Evolutionary conservation across 2,329 filamentous ascomycete species (phyloP).

Genomic region (Xylaria digitata): DNA sequence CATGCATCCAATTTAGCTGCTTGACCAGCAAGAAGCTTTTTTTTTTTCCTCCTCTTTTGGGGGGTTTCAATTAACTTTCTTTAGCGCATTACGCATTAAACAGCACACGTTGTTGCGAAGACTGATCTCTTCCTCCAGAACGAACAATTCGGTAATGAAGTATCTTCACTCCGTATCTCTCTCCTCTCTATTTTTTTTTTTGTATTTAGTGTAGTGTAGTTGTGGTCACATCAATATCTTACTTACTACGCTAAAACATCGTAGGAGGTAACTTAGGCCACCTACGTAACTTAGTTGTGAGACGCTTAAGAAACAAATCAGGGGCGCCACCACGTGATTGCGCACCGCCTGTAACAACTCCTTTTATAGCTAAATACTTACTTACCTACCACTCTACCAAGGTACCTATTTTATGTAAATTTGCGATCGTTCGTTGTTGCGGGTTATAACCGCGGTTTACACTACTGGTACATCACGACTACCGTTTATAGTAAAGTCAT

Average conservation of each 20-base stretch:
- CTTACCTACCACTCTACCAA: too few relatives aligned
- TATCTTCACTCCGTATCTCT: too few relatives aligned
- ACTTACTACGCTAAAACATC: too few relatives aligned
- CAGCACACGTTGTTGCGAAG: not conserved
- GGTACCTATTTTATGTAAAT: too few relatives aligned
- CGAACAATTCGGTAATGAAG: not conserved
- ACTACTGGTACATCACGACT: too few relatives aligned
- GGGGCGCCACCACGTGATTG: constrained; percentile 33
- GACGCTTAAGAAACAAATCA: constrained; percentile 38
- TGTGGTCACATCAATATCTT: too few relatives aligned
- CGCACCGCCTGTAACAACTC: constrained; percentile 2
- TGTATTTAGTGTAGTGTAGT: too few relatives aligned
- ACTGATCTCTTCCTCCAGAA: not conserved
- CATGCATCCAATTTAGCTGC: not conserved
- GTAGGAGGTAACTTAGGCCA: too few relatives aligned
- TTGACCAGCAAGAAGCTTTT: constrained; percentile 32
- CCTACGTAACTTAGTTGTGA: constrained; percentile 16
- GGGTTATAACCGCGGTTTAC: too few relatives aligned
- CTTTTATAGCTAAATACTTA: not conserved
- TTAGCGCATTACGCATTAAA: constrained; percentile 22
- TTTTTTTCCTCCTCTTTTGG: not conserved
- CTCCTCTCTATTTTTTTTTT: not conserved
- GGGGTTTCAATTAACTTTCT: not conserved
- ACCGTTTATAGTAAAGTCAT: too few relatives aligned
- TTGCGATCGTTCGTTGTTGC: too few relatives aligned